Conservation (phyloP, 140 eudicot genomes). For the Senecio squalidus region DNA sequence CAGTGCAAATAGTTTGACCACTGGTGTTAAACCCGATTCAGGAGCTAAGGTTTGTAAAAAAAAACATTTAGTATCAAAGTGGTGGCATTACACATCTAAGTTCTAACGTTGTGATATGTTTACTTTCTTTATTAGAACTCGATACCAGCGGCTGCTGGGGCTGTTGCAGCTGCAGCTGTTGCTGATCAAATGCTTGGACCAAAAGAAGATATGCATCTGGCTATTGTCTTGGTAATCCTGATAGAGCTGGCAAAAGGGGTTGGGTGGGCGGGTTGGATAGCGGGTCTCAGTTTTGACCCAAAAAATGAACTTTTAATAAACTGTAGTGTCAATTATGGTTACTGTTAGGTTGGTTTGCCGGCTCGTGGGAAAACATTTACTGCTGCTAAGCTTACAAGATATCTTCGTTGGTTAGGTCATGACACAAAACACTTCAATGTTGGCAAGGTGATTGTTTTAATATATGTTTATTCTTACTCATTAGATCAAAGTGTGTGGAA, state of each 20-base stretch:
- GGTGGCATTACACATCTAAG: neutral
- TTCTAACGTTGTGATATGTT: constrained; percentile 4
- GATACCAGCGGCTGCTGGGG: constrained; percentile 99
- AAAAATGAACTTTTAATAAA: too few species aligned
- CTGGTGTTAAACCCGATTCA: constrained; percentile 29
- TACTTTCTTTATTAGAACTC: constrained; percentile 40
- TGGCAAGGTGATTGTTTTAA: constrained; percentile 66
- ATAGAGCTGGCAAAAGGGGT: too few species aligned
- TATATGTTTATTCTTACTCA: neutral
- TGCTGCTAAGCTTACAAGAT: constrained; percentile 95
- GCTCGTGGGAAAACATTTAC: constrained; percentile 99
- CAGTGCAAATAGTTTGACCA: constrained; percentile 44
- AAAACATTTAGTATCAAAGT: neutral
- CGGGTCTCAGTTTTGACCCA: too few species aligned
- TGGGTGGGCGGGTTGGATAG: too few species aligned
- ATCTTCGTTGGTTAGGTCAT: constrained; percentile 99
- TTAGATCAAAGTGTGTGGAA: constrained; percentile 9
- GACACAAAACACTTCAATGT: constrained; percentile 97
- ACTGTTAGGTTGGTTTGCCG: constrained; percentile 87
- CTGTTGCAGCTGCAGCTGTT: constrained; percentile 98
- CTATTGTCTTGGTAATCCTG: constrained; percentile 85
- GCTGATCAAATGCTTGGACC: constrained; percentile 99
- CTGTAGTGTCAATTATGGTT: too few species aligned
- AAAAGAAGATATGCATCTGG: constrained; percentile 94
- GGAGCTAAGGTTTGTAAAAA: constrained; percentile 67